Evolutionary conservation across 495 filamentous ascomycete genomes (phyloP).

Genomic region (Penicillium ucsense): DNA sequence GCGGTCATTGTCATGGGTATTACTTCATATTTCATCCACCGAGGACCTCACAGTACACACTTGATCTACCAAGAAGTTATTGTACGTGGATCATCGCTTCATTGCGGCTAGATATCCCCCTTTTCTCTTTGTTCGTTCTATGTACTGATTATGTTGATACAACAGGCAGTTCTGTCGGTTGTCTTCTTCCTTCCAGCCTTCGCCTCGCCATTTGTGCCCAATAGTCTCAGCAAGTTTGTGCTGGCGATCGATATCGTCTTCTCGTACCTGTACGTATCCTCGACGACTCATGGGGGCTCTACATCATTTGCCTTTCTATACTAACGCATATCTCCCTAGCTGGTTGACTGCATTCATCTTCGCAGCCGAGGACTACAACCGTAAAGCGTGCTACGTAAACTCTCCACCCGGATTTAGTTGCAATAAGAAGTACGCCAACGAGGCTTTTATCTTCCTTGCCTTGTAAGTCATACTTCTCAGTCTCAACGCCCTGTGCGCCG

Average conservation of each 20-base stretch:
- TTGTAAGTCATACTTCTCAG: conserved; percentile 36
- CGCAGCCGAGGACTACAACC: conserved; percentile 45
- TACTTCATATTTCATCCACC: conserved; percentile 43
- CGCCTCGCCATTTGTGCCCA: conserved; percentile 40
- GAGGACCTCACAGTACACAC: conserved; percentile 29
- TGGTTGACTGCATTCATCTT: conserved; percentile 56
- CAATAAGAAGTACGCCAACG: conserved; percentile 36
- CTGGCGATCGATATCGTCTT: conserved; percentile 50
- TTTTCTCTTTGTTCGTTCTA: not conserved
- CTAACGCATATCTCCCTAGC: conserved; percentile 16
- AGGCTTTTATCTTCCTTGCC: conserved; percentile 52
- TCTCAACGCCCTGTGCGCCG: too few relatives aligned
- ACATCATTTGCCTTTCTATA: not conserved
- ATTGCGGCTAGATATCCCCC: too few relatives aligned
- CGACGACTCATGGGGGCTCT: not conserved
- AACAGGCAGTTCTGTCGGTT: conserved; percentile 43
- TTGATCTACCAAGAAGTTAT: conserved; percentile 48
- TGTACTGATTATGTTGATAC: not conserved
- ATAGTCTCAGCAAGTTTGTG: conserved; percentile 31
- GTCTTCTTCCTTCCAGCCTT: conserved; percentile 50
- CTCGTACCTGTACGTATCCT: conserved; percentile 43
- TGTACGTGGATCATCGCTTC: conserved; percentile 26
- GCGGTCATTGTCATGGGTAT: conserved; percentile 54
- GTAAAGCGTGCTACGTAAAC: conserved; percentile 22
- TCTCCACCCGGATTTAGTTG: conserved; percentile 23